These are phyloP conservation scores for Dendrobium chrysotoxum DNA, from an alignment of 106 monocot species.

Conservation along the genomic window DNA sequence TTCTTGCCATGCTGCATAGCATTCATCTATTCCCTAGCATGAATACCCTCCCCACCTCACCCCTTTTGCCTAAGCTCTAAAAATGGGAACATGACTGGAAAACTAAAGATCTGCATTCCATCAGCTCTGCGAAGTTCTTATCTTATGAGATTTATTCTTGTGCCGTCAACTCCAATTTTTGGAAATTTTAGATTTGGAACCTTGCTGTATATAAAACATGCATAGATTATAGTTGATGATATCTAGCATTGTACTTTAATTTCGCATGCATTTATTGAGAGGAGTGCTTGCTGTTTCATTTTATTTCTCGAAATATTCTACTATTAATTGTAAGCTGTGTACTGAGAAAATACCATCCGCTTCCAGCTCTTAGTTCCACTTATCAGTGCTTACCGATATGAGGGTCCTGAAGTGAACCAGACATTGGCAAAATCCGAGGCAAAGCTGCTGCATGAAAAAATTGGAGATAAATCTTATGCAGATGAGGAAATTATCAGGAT, in stretches of 20 bases:
- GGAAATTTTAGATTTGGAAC: neutral
- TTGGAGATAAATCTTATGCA: constrained; percentile 53
- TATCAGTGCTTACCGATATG: constrained; percentile 58
- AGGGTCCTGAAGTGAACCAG: constrained; percentile 63
- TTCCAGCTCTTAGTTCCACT: constrained; percentile 61
- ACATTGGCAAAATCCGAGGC: constrained; percentile 75
- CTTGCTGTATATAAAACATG: neutral
- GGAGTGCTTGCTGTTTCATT: neutral
- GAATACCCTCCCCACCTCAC: too few species aligned
- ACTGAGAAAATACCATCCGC: neutral
- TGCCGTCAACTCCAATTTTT: neutral
- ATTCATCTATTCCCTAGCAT: too few species aligned
- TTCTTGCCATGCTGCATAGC: too few species aligned
- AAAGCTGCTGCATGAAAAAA: constrained; percentile 74
- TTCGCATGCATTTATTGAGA: neutral
- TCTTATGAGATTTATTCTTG: neutral
- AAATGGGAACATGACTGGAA: too few species aligned
- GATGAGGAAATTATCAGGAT: constrained; percentile 79
- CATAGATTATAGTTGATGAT: neutral
- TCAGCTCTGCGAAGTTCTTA: neutral
- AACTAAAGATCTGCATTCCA: neutral
- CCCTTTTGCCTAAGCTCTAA: too few species aligned
- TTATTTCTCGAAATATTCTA: neutral
- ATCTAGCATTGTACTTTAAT: neutral
- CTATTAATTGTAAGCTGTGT: neutral